A percentile compares a stretch with the other conserved stretches of the same genome.
Evolutionary conservation across 1,139 yeast genomes (phyloP).

Genomic region (Diutina pseudorugosa): DNA sequence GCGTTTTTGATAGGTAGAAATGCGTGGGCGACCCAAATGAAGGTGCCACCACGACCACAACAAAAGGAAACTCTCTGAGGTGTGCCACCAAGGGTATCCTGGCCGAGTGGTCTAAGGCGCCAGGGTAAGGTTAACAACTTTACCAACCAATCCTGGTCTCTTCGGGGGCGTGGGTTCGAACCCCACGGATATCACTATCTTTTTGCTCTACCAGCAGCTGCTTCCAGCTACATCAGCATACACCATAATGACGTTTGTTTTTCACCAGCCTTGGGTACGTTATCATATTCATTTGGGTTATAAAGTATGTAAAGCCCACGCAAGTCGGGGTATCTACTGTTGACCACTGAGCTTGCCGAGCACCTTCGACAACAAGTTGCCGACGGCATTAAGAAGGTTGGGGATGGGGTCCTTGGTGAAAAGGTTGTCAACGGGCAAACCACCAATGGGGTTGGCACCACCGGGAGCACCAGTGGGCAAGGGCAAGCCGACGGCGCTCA

Average conservation of each 20-base stretch:
- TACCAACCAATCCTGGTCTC: neutral
- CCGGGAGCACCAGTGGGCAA: neutral
- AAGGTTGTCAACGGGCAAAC: conserved; percentile 1
- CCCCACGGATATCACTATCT: conserved; percentile 2
- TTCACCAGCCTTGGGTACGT: too few relatives aligned
- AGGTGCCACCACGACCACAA: too few relatives aligned
- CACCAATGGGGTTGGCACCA: neutral
- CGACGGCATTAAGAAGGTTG: neutral
- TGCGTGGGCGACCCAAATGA: too few relatives aligned
- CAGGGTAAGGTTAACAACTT: conserved; percentile 2
- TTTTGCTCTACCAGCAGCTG: neutral
- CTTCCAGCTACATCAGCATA: too few relatives aligned
- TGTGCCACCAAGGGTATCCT: neutral
- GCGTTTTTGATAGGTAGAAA: too few relatives aligned
- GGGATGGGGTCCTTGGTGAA: neutral
- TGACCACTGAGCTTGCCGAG: neutral
- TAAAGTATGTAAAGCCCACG: too few relatives aligned
- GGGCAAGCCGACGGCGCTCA: conserved; percentile 2
- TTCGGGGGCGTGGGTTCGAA: conserved; percentile 4
- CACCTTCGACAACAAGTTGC: neutral
- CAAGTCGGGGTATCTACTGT: neutral
- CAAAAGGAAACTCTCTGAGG: too few relatives aligned
- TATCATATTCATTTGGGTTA: neutral
- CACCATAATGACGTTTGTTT: too few relatives aligned
- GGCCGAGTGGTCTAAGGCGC: conserved; percentile 4